These are phyloP conservation scores for Wickerhamomyces sp. DNA, from an alignment of 1,139 yeast genomes.

Conservation along the genomic window DNA sequence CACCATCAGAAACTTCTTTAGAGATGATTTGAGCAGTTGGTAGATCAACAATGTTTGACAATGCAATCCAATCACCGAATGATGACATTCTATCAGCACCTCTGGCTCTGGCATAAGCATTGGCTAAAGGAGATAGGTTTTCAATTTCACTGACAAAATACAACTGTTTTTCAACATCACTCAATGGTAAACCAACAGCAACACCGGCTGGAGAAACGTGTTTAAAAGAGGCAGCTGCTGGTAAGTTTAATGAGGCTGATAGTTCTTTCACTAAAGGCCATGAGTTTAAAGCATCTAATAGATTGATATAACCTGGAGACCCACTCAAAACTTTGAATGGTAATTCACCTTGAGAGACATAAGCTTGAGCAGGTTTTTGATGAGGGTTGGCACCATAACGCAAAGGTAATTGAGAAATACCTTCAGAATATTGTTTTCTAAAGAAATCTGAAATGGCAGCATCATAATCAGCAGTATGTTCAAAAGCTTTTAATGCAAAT, in stretches of 20 bases:
- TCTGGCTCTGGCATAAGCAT: constrained; percentile 98
- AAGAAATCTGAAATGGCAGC: constrained; percentile 93
- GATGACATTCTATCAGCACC: constrained; percentile 99
- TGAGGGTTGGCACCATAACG: constrained; percentile 99
- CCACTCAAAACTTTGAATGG: constrained; percentile 94
- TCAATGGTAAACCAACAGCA: constrained; percentile 91
- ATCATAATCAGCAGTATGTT: constrained; percentile 97
- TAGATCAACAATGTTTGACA: constrained; percentile 90
- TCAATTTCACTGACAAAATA: constrained; percentile 94
- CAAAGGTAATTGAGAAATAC: constrained; percentile 80
- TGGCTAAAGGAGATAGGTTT: constrained; percentile 92
- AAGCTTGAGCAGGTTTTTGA: constrained; percentile 98
- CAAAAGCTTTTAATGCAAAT: constrained; percentile 93
- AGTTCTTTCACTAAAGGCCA: constrained; percentile 99
- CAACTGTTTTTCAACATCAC: constrained; percentile 88
- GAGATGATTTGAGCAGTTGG: constrained; percentile 97
- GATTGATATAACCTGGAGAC: constrained; percentile 95
- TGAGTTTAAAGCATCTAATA: constrained; percentile 92
- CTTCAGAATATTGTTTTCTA: constrained; percentile 95
- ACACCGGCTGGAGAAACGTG: constrained; percentile 99
- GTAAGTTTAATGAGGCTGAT: constrained; percentile 87
- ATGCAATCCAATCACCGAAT: constrained; percentile 96
- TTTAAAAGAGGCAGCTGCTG: constrained; percentile 98
- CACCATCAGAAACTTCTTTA: constrained; percentile 97
- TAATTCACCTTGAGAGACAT: constrained; percentile 72